Evolutionary conservation across 495 filamentous ascomycete genomes (phyloP).

Genomic region (Glonium stellatum): DNA sequence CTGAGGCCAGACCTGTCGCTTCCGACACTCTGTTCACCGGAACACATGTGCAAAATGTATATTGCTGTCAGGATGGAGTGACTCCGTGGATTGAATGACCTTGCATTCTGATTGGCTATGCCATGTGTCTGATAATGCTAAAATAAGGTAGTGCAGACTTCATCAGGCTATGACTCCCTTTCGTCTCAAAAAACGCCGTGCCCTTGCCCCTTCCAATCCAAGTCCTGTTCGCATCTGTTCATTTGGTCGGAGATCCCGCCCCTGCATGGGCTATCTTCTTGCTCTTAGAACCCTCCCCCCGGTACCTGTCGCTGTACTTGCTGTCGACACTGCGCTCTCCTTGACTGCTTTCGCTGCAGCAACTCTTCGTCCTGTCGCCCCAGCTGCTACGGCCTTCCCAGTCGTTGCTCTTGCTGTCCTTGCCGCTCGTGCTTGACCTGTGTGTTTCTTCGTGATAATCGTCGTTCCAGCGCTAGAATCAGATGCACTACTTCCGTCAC

Average conservation of each 20-base stretch:
- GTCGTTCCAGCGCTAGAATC: conserved; percentile 28
- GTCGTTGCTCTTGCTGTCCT: conserved; percentile 1
- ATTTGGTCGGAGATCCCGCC: not conserved
- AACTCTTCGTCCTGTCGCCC: not conserved
- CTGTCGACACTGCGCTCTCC: not conserved
- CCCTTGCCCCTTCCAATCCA: not conserved
- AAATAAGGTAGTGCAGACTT: not conserved
- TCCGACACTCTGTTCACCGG: no score
- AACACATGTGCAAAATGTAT: not conserved
- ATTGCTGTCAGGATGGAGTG: not conserved
- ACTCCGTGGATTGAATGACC: not conserved
- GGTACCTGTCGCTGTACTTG: not conserved
- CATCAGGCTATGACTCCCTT: not conserved
- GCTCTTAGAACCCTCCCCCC: conserved; percentile 1
- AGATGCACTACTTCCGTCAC: conserved; percentile 24
- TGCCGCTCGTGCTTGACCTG: not conserved
- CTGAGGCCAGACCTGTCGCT: not conserved
- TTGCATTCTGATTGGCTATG: not conserved
- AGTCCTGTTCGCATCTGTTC: no score
- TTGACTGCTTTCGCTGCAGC: conserved; percentile 1
- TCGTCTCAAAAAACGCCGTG: not conserved
- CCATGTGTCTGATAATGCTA: not conserved
- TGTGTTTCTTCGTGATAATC: conserved; percentile 19
- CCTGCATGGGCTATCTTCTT: not conserved
- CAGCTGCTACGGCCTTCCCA: not conserved